These are phyloP conservation scores for Paramecium caudatum DNA, from an alignment of 73 alveolate genomes.

Conservation along the genomic window DNA sequence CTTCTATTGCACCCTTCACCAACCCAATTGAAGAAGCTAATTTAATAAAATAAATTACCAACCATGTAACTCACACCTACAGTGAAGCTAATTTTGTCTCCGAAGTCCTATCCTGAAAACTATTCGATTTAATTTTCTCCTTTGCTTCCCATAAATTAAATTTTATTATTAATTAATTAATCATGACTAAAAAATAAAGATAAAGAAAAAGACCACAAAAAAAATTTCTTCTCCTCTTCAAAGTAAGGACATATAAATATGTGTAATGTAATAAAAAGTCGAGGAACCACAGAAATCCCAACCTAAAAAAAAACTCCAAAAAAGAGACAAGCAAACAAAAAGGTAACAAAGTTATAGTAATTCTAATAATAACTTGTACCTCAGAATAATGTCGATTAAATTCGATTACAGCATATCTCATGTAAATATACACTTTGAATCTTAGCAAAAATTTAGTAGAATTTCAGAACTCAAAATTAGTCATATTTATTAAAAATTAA, in stretches of 20 bases:
- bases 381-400: conserved; percentile 18
- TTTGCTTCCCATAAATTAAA: conserved; percentile 44
- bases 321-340: conserved; percentile 6
- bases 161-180: background rate
- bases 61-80: conserved; percentile 74
- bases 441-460: conserved; percentile 50
- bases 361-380: background rate
- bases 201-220: too few species aligned
- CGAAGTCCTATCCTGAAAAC: conserved; percentile 72
- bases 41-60: conserved; percentile 20
- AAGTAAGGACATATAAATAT: background rate
- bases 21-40: conserved; percentile 72
- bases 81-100: conserved; percentile 68
- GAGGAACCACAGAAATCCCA: too few species aligned
- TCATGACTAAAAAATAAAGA: too few species aligned
- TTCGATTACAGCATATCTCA: conserved; percentile 16
- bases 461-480: conserved; percentile 42
- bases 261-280: background rate
- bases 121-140: conserved; percentile 50
- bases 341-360: conserved; percentile 7
- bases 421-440: conserved; percentile 27
- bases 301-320: background rate
- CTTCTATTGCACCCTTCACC: conserved; percentile 71
- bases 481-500: conserved; percentile 42
- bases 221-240: too few species aligned